These are phyloP conservation scores for Trichocladium uniseriatum DNA, from an alignment of 495 filamentous ascomycete genomes.

Conservation along the genomic window DNA sequence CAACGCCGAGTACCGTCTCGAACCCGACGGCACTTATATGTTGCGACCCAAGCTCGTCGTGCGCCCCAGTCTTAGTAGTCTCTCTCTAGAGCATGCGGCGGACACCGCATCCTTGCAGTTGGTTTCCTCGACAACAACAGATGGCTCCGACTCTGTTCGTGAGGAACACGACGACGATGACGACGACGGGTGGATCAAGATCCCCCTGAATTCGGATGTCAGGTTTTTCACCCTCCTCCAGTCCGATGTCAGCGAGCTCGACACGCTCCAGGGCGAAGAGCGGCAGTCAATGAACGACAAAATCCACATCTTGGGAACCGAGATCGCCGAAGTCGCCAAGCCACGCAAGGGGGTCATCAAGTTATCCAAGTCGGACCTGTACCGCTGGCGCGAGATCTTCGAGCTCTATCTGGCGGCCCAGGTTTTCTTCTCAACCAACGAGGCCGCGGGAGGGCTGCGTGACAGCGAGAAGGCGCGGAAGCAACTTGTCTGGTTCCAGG, in stretches of 20 bases:
- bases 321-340: slow-evolving; percentile 48
- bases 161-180: neutral
- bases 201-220: slow-evolving; percentile 56
- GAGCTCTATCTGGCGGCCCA: slow-evolving; percentile 57
- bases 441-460: slow-evolving; percentile 49
- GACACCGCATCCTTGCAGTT: slow-evolving; percentile 2
- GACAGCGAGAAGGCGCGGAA: slow-evolving; percentile 43
- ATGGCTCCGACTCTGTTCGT: neutral
- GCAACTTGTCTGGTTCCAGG: slow-evolving; percentile 51
- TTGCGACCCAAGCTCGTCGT: slow-evolving; percentile 23
- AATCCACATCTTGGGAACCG: slow-evolving; percentile 45
- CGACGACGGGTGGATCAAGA: slow-evolving; percentile 40
- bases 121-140: neutral
- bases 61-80: slow-evolving; percentile 8
- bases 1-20: slow-evolving; percentile 41
- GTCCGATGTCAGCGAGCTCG: slow-evolving; percentile 50
- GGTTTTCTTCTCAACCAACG: slow-evolving; percentile 64
- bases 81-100: neutral
- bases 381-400: slow-evolving; percentile 65
- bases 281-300: slow-evolving; percentile 43
- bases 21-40: slow-evolving; percentile 22
- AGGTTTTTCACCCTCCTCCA: slow-evolving; percentile 61
- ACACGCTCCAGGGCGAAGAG: slow-evolving; percentile 49
- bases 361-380: slow-evolving; percentile 51
- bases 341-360: slow-evolving; percentile 36